phyloP scores from a whole-genome alignment of 768 basidiomycete species.

The Lanmaoa rubissima region DNA sequence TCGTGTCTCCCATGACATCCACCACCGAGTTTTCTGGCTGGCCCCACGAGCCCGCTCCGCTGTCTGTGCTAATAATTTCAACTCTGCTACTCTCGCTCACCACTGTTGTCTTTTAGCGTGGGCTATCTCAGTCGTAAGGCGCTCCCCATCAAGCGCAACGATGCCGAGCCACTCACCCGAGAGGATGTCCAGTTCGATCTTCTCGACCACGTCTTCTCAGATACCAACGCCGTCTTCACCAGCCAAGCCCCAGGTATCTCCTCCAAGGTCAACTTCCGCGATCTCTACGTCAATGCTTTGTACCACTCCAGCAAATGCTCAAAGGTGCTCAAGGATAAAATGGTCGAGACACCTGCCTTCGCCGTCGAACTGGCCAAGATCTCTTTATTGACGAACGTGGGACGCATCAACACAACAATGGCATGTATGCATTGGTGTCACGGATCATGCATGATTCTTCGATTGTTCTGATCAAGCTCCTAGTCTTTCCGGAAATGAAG shows the following conservation, averaged over 20 bases:
- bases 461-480: conserved; percentile 19
- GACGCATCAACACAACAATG: conserved; percentile 90
- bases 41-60: conserved; percentile 51
- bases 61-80: conserved; percentile 38
- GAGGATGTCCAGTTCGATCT: conserved; percentile 88
- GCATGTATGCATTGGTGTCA: conserved; percentile 54
- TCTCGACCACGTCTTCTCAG: conserved; percentile 74
- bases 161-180: conserved; percentile 79
- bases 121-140: conserved; percentile 61
- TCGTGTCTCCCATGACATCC: conserved; percentile 47
- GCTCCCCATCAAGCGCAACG: conserved; percentile 76
- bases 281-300: conserved; percentile 80
- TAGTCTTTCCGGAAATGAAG: conserved; percentile 93
- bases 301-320: conserved; percentile 82
- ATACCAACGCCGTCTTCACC: conserved; percentile 68
- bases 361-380: conserved; percentile 80
- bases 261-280: conserved; percentile 67
- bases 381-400: conserved; percentile 83
- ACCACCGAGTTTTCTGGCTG: conserved; percentile 40
- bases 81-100: conserved; percentile 14
- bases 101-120: conserved; percentile 35
- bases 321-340: conserved; percentile 85
- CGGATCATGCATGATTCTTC: conserved; percentile 5
- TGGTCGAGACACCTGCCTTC: conserved; percentile 78
- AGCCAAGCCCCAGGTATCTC: conserved; percentile 50